Base-by-base conservation (phyloP, 257 asterid genomes). In the Primulina huaijiensis region DNA sequence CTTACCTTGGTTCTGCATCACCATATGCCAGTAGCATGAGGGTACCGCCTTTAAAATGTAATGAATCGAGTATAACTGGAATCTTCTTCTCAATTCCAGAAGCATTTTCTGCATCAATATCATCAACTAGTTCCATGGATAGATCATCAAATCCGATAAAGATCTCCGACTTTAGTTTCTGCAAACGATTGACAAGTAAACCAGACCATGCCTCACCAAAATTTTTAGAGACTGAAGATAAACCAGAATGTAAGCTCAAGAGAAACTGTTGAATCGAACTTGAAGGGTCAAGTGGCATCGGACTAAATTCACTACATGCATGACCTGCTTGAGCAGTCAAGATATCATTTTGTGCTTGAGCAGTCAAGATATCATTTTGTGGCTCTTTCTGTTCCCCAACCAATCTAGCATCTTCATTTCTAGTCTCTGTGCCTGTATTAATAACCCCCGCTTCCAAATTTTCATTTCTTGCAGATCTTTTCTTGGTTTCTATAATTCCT, bases 11-110 rank as follows among this genome's bases (percentile, higher is more conserved):
- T 78, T 94, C 99, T 53, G 74, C 70, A 78, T 94, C 99, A 67
- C 99, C 97, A 78, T 94, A 94, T 31, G 96, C 99, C 5, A 94
- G 97, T 76, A 94, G 81, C 97, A 94, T 86, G 72, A 94, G 73
- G 52, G 91, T 83, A 34, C 99, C 97, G 56, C 91, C 99, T 77
- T 76, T 83, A 74, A 82, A 85, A 82, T 87, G 88, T 64, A 94
- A 92, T 40, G 96, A 88, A 82, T 94, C 99, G 29, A 94, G 88
- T 79, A 87, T 75, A 37, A 90, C 52, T 11, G 99, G 99, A 80
- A 85, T 74, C 80, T 67, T 78, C 75, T 81, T 86, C 64, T 84
- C 96, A 68, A 86, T 72, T 69, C 78, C 84, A 50, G 83, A 75
- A 61, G 75, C 35, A 67, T 76, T 78, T 72, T 87, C 89, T 71